These are phyloP conservation scores for Suhomyces prunicola DNA, from an alignment of 805 yeast species.

Conservation along the genomic window DNA sequence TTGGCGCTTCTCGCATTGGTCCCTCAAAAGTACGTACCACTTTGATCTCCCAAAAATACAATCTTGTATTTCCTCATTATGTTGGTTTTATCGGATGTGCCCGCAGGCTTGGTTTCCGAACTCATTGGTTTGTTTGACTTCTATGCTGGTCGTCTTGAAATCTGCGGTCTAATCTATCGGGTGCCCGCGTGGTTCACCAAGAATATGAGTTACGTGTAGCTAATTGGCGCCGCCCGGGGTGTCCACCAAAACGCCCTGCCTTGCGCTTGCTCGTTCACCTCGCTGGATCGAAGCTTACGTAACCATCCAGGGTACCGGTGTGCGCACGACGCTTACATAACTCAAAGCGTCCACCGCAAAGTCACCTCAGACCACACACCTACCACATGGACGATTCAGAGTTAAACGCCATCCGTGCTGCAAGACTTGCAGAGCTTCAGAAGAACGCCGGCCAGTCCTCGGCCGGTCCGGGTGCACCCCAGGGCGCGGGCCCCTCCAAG, in stretches of 20 bases:
- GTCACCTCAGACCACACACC: neutral
- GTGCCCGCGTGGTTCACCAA: neutral
- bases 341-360: neutral
- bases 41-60: constrained; percentile 95
- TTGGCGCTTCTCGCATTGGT: too few relatives aligned
- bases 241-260: neutral
- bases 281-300: neutral
- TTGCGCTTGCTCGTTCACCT: neutral
- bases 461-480: constrained; percentile 17
- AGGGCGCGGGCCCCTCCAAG: constrained; percentile 9
- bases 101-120: constrained; percentile 4
- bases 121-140: neutral
- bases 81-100: constrained; percentile 28
- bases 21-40: constrained; percentile 43
- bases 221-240: neutral
- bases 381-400: constrained; percentile 77
- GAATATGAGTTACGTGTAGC: neutral
- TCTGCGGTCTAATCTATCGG: neutral
- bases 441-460: constrained; percentile 50
- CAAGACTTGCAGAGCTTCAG: constrained; percentile 84
- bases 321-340: neutral
- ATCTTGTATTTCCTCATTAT: constrained; percentile 73
- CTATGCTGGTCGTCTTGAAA: neutral
- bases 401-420: constrained; percentile 85
- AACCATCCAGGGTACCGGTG: neutral